Evolutionary conservation across 2,329 filamentous ascomycete species (phyloP).

Genomic region (Coniochaeta sp.): DNA sequence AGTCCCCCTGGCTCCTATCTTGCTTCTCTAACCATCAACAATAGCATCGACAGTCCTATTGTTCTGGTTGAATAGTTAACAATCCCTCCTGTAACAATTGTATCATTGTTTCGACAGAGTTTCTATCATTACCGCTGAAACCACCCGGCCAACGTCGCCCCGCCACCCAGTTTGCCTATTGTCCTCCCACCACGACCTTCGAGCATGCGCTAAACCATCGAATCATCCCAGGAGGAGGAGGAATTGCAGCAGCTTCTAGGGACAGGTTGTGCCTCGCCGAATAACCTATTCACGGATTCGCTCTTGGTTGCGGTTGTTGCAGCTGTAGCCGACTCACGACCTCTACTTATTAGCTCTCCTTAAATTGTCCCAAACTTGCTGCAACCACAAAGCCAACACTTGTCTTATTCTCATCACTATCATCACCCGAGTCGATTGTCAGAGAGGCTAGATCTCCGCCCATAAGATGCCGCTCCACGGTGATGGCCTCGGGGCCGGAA

Average conservation of each 20-base stretch:
- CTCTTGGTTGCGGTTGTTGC: not conserved
- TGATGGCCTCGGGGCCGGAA: conserved; percentile 8
- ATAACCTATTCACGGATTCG: not conserved
- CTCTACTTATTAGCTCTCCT: not conserved
- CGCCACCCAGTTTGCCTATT: conserved; percentile 1
- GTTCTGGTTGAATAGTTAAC: not conserved
- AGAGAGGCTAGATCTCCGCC: not conserved
- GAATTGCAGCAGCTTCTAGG: not conserved
- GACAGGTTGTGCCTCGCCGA: not conserved
- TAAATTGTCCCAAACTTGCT: not conserved
- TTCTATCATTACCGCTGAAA: not conserved
- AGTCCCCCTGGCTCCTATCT: not conserved
- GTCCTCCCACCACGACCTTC: not conserved
- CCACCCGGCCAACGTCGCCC: not conserved
- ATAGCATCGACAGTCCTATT: not conserved
- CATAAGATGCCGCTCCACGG: conserved; percentile 12
- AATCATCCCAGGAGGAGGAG: not conserved
- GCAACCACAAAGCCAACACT: not conserved
- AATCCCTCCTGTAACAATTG: not conserved
- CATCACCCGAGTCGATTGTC: not conserved
- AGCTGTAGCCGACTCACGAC: not conserved
- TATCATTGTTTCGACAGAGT: not conserved
- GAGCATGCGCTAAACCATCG: conserved; percentile 1
- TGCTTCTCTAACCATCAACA: not conserved
- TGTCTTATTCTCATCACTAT: not conserved